Percentiles rank a stretch among this genome's conserved stretches.
Conservation (phyloP, 805 yeast species). For the Metschnikowia similis region DNA sequence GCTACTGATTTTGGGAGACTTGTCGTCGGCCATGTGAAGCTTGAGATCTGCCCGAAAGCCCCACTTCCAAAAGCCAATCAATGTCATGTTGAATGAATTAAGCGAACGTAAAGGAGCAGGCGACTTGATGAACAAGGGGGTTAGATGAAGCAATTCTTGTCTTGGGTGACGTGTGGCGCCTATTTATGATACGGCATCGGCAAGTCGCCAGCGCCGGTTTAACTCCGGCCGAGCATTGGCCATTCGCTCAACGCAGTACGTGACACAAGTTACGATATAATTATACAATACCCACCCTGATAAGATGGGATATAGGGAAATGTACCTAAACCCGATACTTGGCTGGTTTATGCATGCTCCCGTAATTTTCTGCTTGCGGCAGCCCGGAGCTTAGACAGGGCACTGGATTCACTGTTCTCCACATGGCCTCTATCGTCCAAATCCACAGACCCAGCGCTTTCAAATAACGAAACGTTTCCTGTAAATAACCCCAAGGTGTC, state of each 20-base stretch:
- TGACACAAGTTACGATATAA: not conserved
- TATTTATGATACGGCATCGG: not conserved
- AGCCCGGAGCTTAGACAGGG: conserved; percentile 35
- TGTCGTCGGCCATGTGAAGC: conserved; percentile 20
- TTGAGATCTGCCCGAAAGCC: conserved; percentile 35
- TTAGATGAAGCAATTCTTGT: no score
- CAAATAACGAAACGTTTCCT: conserved; percentile 75
- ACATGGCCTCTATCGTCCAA: conserved; percentile 77
- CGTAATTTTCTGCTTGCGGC: conserved; percentile 10
- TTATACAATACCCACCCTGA: not conserved
- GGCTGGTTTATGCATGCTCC: conserved; percentile 3
- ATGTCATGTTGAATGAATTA: not conserved
- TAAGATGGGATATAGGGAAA: not conserved
- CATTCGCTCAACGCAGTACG: not conserved
- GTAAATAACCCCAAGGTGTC: conserved; percentile 77
- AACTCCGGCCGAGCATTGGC: not conserved
- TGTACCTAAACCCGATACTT: not conserved
- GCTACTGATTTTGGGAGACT: conserved; percentile 11
- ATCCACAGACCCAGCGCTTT: conserved; percentile 71
- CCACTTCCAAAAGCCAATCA: conserved; percentile 26
- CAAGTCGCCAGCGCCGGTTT: not conserved
- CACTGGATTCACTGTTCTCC: conserved; percentile 42
- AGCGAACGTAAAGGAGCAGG: not conserved
- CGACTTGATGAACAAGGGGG: no score
- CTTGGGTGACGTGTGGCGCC: not conserved